phyloP scores from a whole-genome alignment of 1,139 yeast genomes.

The Suhomyces ambrosiae region DNA sequence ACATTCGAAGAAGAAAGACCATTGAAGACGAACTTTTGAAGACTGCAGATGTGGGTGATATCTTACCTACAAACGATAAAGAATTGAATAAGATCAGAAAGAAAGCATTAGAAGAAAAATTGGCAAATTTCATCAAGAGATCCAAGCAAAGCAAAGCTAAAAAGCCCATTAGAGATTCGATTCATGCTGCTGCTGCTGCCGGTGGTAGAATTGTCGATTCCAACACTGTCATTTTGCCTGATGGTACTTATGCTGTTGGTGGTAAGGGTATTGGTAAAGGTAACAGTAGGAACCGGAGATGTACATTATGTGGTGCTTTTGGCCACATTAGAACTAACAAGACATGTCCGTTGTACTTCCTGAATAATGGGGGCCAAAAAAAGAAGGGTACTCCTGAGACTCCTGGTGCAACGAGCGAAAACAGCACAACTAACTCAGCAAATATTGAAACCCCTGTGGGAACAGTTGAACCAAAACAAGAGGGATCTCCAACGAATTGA shows the following conservation, averaged over 20 bases:
- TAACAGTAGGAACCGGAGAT: constrained; percentile 79
- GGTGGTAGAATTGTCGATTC: constrained; percentile 47
- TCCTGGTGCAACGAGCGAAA: background rate
- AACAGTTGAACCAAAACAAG: background rate
- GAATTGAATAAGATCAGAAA: constrained; percentile 80
- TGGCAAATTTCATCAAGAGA: constrained; percentile 81
- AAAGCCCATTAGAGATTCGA: constrained; percentile 38
- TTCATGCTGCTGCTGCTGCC: constrained; percentile 53
- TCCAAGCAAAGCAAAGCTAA: constrained; percentile 48
- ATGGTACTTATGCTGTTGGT: constrained; percentile 50
- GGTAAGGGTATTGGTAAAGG: constrained; percentile 74
- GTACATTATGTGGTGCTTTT: constrained; percentile 93
- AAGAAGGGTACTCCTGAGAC: constrained; percentile 6
- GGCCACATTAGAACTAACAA: constrained; percentile 94
- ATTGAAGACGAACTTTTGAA: constrained; percentile 67
- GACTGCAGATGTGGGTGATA: constrained; percentile 62
- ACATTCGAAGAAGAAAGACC: constrained; percentile 75
- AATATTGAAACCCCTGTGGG: constrained; percentile 3
- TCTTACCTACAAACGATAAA: constrained; percentile 80
- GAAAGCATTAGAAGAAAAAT: constrained; percentile 77
- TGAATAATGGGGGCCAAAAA: constrained; percentile 30
- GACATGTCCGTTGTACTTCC: constrained; percentile 78
- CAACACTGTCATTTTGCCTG: constrained; percentile 47
- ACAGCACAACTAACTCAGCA: background rate
- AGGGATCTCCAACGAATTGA: background rate